Percentiles rank a stretch among this genome's conserved stretches.
These are phyloP conservation scores for Mallotus nudiflorus DNA, from an alignment of 345 rosid species.

Conservation along the genomic window DNA sequence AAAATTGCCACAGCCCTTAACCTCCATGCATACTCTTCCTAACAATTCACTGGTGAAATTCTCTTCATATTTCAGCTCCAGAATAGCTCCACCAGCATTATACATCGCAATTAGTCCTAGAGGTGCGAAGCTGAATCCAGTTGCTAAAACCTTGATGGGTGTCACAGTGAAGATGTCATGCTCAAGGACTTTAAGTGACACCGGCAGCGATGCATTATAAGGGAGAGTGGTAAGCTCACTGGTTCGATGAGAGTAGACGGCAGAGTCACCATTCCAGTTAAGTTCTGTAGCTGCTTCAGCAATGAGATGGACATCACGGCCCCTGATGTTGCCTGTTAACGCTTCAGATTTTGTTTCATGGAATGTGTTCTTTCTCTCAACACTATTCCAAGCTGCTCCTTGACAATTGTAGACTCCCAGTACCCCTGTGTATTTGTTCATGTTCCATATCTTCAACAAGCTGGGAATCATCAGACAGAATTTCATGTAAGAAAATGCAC, in stretches of 20 bases:
- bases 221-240: constrained; percentile 59
- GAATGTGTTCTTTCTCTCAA: constrained; percentile 71
- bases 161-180: constrained; percentile 60
- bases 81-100: constrained; percentile 88
- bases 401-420: constrained; percentile 91
- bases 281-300: constrained; percentile 64
- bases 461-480: constrained; percentile 45
- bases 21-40: constrained; percentile 51
- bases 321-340: constrained; percentile 55
- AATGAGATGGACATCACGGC: constrained; percentile 80
- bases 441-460: constrained; percentile 96
- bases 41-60: constrained; percentile 38
- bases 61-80: constrained; percentile 57
- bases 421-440: constrained; percentile 94
- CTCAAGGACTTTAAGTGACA: constrained; percentile 75
- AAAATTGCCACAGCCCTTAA: constrained; percentile 76
- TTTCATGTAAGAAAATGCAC: not conserved
- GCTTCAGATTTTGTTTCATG: constrained; percentile 54
- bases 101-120: constrained; percentile 78
- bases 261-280: constrained; percentile 66
- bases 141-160: constrained; percentile 56
- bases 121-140: constrained; percentile 68
- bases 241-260: constrained; percentile 52
- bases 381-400: constrained; percentile 93
- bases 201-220: constrained; percentile 60